Evolutionary conservation across 2,329 filamentous ascomycete genomes (phyloP).

Genomic region (Epichloe typhina): DNA sequence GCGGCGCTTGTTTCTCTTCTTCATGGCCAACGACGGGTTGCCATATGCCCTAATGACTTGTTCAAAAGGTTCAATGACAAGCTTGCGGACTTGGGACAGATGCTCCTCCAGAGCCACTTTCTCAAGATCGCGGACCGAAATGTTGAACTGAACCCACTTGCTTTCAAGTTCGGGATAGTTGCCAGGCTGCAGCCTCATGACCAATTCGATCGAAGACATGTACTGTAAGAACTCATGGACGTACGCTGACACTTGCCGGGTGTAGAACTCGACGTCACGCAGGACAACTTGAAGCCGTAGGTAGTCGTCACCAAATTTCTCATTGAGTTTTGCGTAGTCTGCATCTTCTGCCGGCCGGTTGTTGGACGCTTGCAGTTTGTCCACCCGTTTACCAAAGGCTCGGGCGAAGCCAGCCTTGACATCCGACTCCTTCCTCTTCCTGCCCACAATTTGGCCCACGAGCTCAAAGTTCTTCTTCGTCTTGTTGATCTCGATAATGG

Average conservation of each 20-base stretch:
- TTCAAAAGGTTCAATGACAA: conserved; percentile 75
- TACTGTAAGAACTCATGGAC: conserved; percentile 72
- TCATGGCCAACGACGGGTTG: conserved; percentile 78
- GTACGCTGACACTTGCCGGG: conserved; percentile 65
- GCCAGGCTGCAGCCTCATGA: conserved; percentile 59
- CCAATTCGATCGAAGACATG: conserved; percentile 67
- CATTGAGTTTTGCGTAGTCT: conserved; percentile 66
- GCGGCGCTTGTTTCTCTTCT: conserved; percentile 86
- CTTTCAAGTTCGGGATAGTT: conserved; percentile 75
- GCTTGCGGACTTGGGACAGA: conserved; percentile 57
- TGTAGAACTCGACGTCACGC: conserved; percentile 87
- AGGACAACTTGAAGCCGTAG: conserved; percentile 85
- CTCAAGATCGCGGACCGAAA: conserved; percentile 75
- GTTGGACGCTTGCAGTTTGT: conserved; percentile 61
- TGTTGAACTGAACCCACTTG: conserved; percentile 87
- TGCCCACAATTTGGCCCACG: conserved; percentile 74
- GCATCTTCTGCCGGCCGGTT: conserved; percentile 59
- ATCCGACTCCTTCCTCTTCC: conserved; percentile 81
- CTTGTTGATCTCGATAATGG: conserved; percentile 81
- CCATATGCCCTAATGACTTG: conserved; percentile 67
- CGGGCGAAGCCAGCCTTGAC: conserved; percentile 74
- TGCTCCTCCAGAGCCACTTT: conserved; percentile 75
- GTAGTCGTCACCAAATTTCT: conserved; percentile 85
- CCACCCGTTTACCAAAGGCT: conserved; percentile 77
- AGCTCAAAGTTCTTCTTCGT: conserved; percentile 90